These are phyloP conservation scores for Rhodotorula glutinis DNA, from an alignment of 1,284 basidiomycete genomes.

Conservation along the genomic window DNA sequence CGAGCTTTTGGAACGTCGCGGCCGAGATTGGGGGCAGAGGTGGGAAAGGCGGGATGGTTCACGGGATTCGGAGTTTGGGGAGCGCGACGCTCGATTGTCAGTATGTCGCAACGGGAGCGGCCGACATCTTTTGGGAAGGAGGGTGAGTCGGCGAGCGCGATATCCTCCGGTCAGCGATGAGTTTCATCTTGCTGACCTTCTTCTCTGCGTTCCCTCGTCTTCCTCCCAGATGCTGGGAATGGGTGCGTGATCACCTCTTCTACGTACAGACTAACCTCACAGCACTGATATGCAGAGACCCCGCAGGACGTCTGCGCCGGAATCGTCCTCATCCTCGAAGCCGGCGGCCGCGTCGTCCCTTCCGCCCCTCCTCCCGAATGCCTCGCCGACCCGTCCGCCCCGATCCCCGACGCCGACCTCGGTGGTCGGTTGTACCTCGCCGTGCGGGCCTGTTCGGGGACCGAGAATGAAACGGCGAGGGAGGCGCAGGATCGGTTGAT, in stretches of 20 bases:
- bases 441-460: constrained; percentile 40
- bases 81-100: constrained; percentile 44
- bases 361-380: constrained; percentile 34
- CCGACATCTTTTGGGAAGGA: constrained; percentile 45
- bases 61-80: constrained; percentile 44
- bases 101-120: constrained; percentile 44
- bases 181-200: too few relatives aligned
- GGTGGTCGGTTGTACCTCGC: constrained; percentile 44
- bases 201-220: too few relatives aligned
- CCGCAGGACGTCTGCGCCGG: constrained; percentile 45
- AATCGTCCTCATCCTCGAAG: constrained; percentile 42
- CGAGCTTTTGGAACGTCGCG: constrained; percentile 44
- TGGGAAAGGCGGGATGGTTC: constrained; percentile 44
- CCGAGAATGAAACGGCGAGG: constrained; percentile 35
- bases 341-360: constrained; percentile 44
- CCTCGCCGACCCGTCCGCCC: constrained; percentile 12
- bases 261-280: too few relatives aligned
- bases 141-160: constrained; percentile 32
- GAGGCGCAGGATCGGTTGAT: constrained; percentile 43
- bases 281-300: too few relatives aligned
- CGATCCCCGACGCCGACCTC: constrained; percentile 40
- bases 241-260: constrained; percentile 33
- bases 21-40: constrained; percentile 39
- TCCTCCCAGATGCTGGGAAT: constrained; percentile 43
- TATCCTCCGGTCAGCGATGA: too few relatives aligned